These are phyloP conservation scores for Mortierella sp. DNA, from an alignment of 371 early-diverging fungal genomes.

Conservation along the genomic window DNA sequence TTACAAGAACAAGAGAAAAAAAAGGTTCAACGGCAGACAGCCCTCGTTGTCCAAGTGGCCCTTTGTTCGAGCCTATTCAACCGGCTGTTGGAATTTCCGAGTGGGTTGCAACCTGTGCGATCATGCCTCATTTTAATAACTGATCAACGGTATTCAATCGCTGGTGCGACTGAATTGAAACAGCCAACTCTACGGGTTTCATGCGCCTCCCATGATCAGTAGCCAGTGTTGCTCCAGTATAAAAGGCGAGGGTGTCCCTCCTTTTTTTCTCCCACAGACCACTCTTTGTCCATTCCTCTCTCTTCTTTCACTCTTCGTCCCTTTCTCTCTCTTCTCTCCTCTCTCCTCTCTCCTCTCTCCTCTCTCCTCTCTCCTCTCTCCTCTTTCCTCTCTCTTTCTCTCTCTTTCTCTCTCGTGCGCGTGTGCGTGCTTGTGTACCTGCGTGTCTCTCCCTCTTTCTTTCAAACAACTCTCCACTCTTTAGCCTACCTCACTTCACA, in stretches of 20 bases:
- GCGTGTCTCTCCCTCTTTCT: background rate
- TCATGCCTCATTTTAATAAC: no score
- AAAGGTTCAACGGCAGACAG: background rate
- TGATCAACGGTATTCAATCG: background rate
- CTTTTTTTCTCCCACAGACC: background rate
- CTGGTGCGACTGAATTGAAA: background rate
- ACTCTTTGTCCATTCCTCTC: background rate
- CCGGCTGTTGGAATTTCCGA: conserved; percentile 4
- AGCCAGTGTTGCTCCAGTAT: background rate
- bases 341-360: background rate
- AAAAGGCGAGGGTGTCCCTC: background rate
- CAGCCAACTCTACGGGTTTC: background rate
- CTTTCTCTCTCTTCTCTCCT: background rate
- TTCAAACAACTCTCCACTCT: background rate
- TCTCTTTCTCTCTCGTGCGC: background rate
- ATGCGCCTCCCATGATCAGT: background rate
- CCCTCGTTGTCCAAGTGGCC: background rate
- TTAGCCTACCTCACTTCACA: background rate
- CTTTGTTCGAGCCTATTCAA: background rate
- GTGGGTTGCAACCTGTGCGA: background rate
- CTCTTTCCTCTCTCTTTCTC: background rate
- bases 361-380: background rate
- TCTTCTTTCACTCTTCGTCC: background rate
- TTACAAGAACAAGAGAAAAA: background rate
- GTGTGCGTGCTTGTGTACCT: background rate